Conservation (phyloP, 805 yeast species). For the Millerozyma miso region DNA sequence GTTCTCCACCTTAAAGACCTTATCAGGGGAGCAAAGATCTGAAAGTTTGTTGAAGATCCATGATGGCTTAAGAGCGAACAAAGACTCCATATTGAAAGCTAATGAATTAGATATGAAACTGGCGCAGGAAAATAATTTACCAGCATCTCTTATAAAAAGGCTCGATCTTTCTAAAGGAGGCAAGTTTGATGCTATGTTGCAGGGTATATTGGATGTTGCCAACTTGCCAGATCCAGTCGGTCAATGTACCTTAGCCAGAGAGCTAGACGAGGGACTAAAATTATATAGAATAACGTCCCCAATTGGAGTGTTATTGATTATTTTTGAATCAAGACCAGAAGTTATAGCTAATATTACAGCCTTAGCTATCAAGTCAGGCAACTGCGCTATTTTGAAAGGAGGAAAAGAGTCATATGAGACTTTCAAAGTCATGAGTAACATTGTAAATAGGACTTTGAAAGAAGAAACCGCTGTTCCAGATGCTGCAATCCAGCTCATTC, state of each 20-base stretch:
- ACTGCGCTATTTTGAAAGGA: conserved; percentile 94
- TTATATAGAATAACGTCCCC: conserved; percentile 86
- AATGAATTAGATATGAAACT: conserved; percentile 70
- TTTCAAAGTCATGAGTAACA: conserved; percentile 73
- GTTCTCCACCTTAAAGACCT: conserved; percentile 75
- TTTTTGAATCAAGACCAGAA: conserved; percentile 96
- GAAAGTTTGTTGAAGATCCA: conserved; percentile 68
- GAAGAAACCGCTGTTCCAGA: conserved; percentile 68
- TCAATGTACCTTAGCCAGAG: conserved; percentile 74
- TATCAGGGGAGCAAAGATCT: conserved; percentile 69
- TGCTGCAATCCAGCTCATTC: conserved; percentile 79
- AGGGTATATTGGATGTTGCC: conserved; percentile 91
- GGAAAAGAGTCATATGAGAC: conserved; percentile 91
- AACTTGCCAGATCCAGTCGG: conserved; percentile 88
- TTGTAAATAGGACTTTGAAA: conserved; percentile 57
- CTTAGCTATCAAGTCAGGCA: conserved; percentile 91
- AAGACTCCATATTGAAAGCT: conserved; percentile 63
- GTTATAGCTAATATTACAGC: conserved; percentile 98
- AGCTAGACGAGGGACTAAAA: conserved; percentile 85
- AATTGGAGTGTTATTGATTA: conserved; percentile 87
- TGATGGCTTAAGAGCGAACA: conserved; percentile 57
- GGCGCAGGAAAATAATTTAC: conserved; percentile 58
- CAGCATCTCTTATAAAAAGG: conserved; percentile 74
- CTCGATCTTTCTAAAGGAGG: conserved; percentile 78
- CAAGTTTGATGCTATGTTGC: conserved; percentile 89